These are phyloP conservation scores for Backusella sp. DNA, from an alignment of 192 early-diverging fungal species.

Conservation along the genomic window DNA sequence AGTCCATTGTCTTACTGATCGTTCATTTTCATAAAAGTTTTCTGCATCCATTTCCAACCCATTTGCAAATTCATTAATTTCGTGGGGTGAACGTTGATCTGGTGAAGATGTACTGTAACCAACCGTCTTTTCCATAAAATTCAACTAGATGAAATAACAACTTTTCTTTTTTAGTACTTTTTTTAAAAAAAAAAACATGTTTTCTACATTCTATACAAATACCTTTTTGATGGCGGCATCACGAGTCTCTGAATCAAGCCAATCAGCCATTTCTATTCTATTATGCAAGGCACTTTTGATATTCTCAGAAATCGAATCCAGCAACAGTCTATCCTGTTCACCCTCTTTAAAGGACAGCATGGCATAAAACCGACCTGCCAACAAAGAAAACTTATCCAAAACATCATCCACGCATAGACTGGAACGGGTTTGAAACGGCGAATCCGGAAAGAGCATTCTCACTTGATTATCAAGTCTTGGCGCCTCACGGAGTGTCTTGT, in stretches of 20 bases:
- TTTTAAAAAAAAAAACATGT: too few relatives aligned
- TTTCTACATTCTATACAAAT: neutral
- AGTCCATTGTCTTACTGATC: conserved; percentile 45
- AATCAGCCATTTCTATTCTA: conserved; percentile 34
- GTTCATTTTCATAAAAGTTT: conserved; percentile 65
- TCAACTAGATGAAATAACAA: neutral
- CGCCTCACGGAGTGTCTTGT: neutral
- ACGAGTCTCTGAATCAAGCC: conserved; percentile 46
- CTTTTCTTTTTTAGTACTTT: neutral
- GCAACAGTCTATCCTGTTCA: conserved; percentile 39
- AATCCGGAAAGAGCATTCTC: neutral
- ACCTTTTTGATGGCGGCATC: conserved; percentile 41
- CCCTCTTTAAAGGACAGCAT: conserved; percentile 38
- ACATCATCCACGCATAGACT: conserved; percentile 9
- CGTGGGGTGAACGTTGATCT: conserved; percentile 31
- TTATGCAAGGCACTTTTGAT: conserved; percentile 36
- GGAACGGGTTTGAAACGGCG: conserved; percentile 8
- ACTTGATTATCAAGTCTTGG: conserved; percentile 1
- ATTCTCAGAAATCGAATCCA: conserved; percentile 38
- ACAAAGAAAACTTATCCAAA: conserved; percentile 15
- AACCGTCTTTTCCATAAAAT: neutral
- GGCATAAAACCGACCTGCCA: conserved; percentile 46
- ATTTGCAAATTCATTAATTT: neutral
- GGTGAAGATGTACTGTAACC: conserved; percentile 62
- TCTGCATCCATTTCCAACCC: neutral